Conservation (phyloP, 164 flowering plant species). For the Sextonia rubra region DNA sequence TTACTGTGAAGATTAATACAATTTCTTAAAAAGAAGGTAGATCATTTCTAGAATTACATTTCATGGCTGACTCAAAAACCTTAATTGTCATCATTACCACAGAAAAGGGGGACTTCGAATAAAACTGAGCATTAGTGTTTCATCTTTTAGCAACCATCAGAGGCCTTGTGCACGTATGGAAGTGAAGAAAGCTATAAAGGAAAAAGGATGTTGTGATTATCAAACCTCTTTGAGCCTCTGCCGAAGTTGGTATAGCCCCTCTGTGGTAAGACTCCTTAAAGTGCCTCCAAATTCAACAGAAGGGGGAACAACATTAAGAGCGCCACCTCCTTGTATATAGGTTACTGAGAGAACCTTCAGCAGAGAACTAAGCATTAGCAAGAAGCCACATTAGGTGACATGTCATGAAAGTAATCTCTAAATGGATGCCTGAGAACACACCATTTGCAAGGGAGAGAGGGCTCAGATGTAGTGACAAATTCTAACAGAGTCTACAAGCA, state of each 20-base stretch:
- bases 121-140: too few species aligned
- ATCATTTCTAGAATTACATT: too few species aligned
- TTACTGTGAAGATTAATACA: neutral
- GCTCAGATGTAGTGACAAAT: too few species aligned
- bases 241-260: constrained; percentile 53
- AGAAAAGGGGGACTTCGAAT: too few species aligned
- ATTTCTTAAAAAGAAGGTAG: too few species aligned
- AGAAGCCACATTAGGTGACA: neutral
- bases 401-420: neutral
- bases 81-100: too few species aligned
- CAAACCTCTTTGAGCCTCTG: constrained; percentile 68
- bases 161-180: neutral
- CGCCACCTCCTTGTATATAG: constrained; percentile 52
- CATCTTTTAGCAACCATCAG: neutral
- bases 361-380: constrained; percentile 11
- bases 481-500: too few species aligned
- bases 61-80: too few species aligned
- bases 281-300: constrained; percentile 74
- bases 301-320: constrained; percentile 49
- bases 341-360: constrained; percentile 82
- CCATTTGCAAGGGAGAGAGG: too few species aligned
- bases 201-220: neutral
- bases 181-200: neutral
- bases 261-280: constrained; percentile 77
- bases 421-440: too few species aligned